A percentile compares a stretch with the other conserved stretches of the same genome.
phyloP scores from a whole-genome alignment of 768 basidiomycete species.

The Boletus huronensis region DNA sequence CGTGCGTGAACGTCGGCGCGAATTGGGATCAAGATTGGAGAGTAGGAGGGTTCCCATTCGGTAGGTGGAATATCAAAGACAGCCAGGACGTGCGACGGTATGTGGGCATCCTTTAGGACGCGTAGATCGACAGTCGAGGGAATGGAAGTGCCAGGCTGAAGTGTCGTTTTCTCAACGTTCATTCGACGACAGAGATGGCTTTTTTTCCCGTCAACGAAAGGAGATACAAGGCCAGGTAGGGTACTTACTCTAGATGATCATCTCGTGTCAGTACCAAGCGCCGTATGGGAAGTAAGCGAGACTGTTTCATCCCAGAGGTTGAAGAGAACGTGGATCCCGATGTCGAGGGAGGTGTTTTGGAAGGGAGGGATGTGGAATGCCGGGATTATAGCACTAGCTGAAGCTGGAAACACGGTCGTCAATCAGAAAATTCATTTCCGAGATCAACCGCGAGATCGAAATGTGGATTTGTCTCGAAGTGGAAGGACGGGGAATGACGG shows the following conservation, averaged over 20 bases:
- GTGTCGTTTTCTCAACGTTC: constrained; percentile 30
- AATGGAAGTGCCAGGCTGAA: constrained; percentile 27
- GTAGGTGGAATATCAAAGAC: constrained; percentile 34
- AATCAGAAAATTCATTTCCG: constrained; percentile 17
- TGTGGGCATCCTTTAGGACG: constrained; percentile 41
- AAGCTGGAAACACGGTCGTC: constrained; percentile 15
- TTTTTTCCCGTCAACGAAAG: constrained; percentile 7
- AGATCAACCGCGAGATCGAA: constrained; percentile 11
- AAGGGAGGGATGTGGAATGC: constrained; percentile 6
- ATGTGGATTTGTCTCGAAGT: constrained; percentile 1
- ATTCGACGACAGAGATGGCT: constrained; percentile 33
- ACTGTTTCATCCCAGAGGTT: constrained; percentile 12
- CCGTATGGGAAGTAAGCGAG: constrained; percentile 27
- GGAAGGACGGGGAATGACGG: constrained; percentile 8
- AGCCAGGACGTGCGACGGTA: constrained; percentile 59
- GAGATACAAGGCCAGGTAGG: neutral
- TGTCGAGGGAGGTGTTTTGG: constrained; percentile 9
- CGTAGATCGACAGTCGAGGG: constrained; percentile 48
- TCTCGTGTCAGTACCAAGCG: constrained; percentile 15
- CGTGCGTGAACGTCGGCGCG: constrained; percentile 44
- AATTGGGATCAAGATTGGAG: constrained; percentile 52
- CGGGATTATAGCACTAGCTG: constrained; percentile 12
- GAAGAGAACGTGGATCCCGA: constrained; percentile 17
- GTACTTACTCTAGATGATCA: constrained; percentile 30
- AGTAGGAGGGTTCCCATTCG: constrained; percentile 29